These are phyloP conservation scores for Lophium mytilinum DNA, from an alignment of 495 filamentous ascomycete species.

Conservation along the genomic window DNA sequence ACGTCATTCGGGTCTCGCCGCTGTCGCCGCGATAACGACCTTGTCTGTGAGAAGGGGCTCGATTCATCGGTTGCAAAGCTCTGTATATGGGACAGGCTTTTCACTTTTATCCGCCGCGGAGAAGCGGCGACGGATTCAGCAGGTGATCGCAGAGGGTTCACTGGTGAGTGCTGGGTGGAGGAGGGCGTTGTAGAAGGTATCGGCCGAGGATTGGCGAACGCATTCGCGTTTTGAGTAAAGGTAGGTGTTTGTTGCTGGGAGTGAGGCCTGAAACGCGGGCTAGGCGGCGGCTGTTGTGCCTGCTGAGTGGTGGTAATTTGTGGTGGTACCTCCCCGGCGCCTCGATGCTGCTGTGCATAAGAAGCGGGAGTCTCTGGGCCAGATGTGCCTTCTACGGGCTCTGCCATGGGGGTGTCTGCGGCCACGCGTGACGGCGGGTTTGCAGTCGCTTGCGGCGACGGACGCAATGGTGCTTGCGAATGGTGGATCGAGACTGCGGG, in stretches of 20 bases:
- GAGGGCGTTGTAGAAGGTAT: slow-evolving; percentile 45
- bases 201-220: slow-evolving; percentile 25
- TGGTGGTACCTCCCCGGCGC: neutral
- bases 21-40: slow-evolving; percentile 29
- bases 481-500: slow-evolving; percentile 17
- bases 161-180: slow-evolving; percentile 47
- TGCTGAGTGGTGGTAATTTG: slow-evolving; percentile 16
- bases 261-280: slow-evolving; percentile 3
- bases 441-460: slow-evolving; percentile 9
- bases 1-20: slow-evolving; percentile 39
- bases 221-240: slow-evolving; percentile 2
- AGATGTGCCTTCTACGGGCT: slow-evolving; percentile 13
- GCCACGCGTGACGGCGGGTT: slow-evolving; percentile 14
- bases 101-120: slow-evolving; percentile 70
- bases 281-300: slow-evolving; percentile 11
- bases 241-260: slow-evolving; percentile 5
- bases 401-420: slow-evolving; percentile 23
- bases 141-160: slow-evolving; percentile 37
- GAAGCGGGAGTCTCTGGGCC: slow-evolving; percentile 12
- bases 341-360: slow-evolving; percentile 1
- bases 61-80: slow-evolving; percentile 70
- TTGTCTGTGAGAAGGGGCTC: slow-evolving; percentile 35
- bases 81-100: slow-evolving; percentile 81
- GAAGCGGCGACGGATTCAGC: slow-evolving; percentile 51
- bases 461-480: slow-evolving; percentile 5